These are phyloP conservation scores for Fusarium odoratissimum DNA, from an alignment of 2,329 filamentous ascomycete species.

Conservation along the genomic window DNA sequence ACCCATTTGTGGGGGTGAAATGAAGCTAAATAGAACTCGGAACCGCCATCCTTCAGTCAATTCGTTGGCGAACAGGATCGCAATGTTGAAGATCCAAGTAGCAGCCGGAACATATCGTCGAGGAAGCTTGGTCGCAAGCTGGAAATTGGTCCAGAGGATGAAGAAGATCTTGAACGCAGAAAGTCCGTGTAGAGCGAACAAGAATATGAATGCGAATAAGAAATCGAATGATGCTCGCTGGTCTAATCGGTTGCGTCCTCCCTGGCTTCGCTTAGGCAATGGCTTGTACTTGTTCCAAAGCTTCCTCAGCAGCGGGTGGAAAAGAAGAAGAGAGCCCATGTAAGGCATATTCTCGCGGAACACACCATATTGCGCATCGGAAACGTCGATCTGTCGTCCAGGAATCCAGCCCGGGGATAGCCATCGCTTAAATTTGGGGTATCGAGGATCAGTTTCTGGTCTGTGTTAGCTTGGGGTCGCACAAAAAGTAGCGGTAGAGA, in stretches of 20 bases:
- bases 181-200: conserved; percentile 83
- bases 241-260: conserved; percentile 68
- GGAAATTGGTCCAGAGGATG: conserved; percentile 86
- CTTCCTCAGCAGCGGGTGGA: conserved; percentile 83
- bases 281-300: conserved; percentile 71
- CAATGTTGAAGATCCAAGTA: conserved; percentile 93
- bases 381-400: conserved; percentile 91
- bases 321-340: conserved; percentile 76
- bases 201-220: conserved; percentile 81
- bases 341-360: conserved; percentile 90
- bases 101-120: conserved; percentile 75
- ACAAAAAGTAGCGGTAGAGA: conserved; percentile 19
- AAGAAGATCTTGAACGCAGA: conserved; percentile 84
- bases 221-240: conserved; percentile 86
- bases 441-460: conserved; percentile 83
- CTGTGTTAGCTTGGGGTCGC: conserved; percentile 23
- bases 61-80: conserved; percentile 90
- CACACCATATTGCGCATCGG: conserved; percentile 85
- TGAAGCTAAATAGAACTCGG: conserved; percentile 66
- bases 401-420: conserved; percentile 90
- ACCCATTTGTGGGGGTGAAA: conserved; percentile 53
- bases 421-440: conserved; percentile 75
- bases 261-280: conserved; percentile 49
- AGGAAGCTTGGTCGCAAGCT: conserved; percentile 78
- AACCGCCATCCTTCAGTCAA: conserved; percentile 81